Conservation (phyloP, 129 eudicot genomes). For the Centella asiatica region DNA sequence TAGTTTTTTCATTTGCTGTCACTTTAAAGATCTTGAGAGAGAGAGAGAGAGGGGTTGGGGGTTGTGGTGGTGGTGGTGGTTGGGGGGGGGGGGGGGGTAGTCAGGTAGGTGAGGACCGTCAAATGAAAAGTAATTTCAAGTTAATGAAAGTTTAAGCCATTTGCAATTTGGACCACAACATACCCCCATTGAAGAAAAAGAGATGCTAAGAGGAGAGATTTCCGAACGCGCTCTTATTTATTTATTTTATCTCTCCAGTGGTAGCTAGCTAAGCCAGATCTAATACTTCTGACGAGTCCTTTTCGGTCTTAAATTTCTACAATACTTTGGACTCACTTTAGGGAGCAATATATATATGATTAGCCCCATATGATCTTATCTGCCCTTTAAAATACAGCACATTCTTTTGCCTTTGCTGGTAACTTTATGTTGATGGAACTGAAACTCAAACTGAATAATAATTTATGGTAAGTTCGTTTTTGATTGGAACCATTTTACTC, state of each 20-base stretch:
- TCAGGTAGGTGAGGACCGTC: neutral
- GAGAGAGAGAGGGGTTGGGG: neutral
- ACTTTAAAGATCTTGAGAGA: neutral
- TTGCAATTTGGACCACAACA: neutral
- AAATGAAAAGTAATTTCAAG: neutral
- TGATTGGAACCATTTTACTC: too few relatives aligned
- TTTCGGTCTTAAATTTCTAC: neutral
- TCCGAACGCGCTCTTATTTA: neutral
- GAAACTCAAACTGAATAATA: neutral
- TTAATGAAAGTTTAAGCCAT: neutral
- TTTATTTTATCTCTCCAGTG: too few relatives aligned
- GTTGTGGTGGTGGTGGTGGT: too few relatives aligned
- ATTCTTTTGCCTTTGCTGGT: neutral
- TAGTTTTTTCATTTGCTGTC: conserved; percentile 1
- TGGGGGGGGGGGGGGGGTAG: too few relatives aligned
- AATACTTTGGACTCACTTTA: neutral
- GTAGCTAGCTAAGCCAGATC: conserved; percentile 9
- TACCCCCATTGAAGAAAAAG: neutral
- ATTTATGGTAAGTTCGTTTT: too few relatives aligned
- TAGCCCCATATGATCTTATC: neutral
- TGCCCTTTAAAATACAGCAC: neutral
- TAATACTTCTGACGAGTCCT: neutral
- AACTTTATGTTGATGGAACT: neutral
- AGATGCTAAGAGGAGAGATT: neutral
- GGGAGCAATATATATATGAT: neutral